Evolutionary conservation across 1,284 basidiomycete genomes (phyloP).

Genomic region (Tranzscheliella williamsii): DNA sequence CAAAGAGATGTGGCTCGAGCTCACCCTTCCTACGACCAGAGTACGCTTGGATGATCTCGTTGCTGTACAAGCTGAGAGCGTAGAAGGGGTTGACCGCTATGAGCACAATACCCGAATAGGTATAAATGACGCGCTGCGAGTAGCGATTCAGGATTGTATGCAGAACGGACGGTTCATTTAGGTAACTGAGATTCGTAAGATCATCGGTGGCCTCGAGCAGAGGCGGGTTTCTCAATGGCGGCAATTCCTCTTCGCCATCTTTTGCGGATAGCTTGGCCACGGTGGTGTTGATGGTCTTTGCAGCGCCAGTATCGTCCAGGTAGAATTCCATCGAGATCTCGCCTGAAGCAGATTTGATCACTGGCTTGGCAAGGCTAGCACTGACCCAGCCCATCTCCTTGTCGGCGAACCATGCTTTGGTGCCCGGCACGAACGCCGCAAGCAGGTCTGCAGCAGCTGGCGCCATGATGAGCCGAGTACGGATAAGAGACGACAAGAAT

Average conservation of each 20-base stretch:
- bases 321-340: conserved; percentile 48
- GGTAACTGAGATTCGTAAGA: conserved; percentile 92
- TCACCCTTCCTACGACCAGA: conserved; percentile 89
- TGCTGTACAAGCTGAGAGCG: conserved; percentile 72
- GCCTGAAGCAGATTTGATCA: conserved; percentile 29
- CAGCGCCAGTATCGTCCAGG: conserved; percentile 52
- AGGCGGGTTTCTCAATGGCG: conserved; percentile 94
- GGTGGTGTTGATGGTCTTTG: conserved; percentile 49
- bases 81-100: conserved; percentile 99
- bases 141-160: conserved; percentile 97
- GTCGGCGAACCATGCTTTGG: conserved; percentile 74
- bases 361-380: conserved; percentile 72
- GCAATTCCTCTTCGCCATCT: conserved; percentile 65
- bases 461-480: conserved; percentile 13
- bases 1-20: conserved; percentile 95
- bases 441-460: conserved; percentile 43
- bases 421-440: conserved; percentile 60
- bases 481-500: too few species aligned
- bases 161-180: conserved; percentile 94
- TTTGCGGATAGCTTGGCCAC: conserved; percentile 41
- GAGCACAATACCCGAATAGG: conserved; percentile 94
- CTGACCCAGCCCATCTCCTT: conserved; percentile 90
- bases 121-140: conserved; percentile 95
- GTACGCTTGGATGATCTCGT: conserved; percentile 96
- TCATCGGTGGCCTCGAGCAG: conserved; percentile 95